Base-by-base conservation (phyloP, 140 eudicot species). In the Oenanthe javanica region DNA sequence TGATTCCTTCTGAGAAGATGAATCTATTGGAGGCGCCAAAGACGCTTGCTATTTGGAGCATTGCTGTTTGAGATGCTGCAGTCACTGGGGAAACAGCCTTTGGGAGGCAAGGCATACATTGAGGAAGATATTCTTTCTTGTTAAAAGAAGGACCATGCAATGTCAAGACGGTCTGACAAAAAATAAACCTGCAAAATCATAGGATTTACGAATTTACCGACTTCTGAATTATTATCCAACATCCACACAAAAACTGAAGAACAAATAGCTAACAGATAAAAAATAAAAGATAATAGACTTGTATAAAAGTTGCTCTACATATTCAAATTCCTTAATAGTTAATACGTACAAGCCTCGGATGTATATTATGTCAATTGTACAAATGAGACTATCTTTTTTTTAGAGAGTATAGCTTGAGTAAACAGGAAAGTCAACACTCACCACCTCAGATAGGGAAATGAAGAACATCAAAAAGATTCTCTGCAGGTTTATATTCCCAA, bases 61-160 rank as follows among this genome's bases (percentile, higher is more conserved):
- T 73, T 36, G 85, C 79, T 74, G 81, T 59, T 69, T 81, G 90
- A 18, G 87, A 87, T 64, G 85, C 54, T 21, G 84, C 77, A 23
- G 86, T 73, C 74, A 59, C 75, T 6, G 99, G 92, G 76, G 82
- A 84, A 72, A 91, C 82, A 5, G 82, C 79, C 36, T 89, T 89
- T 0, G 97, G 98, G 61, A 95, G 97, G 69, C 83, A 49, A 77
- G 99, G 99, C 57, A 91, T 70, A 79, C 97, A 92, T 42, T 88
- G 88, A 6, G 99, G 99, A 64, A 81, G 77, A 82, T 74, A 95
- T 82, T 91, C 97, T n/a, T 84, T 80, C 87, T 86, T 88, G 81
- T 89, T 82, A 81, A 46, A 86, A 46, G 95, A 88, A 66, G 90
- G 86, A 47, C 89, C 77, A 54, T 88, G 82, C 54, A 88, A 79